Conservation (phyloP, 371 early-diverging fungal species). For the Nematocida minor region DNA sequence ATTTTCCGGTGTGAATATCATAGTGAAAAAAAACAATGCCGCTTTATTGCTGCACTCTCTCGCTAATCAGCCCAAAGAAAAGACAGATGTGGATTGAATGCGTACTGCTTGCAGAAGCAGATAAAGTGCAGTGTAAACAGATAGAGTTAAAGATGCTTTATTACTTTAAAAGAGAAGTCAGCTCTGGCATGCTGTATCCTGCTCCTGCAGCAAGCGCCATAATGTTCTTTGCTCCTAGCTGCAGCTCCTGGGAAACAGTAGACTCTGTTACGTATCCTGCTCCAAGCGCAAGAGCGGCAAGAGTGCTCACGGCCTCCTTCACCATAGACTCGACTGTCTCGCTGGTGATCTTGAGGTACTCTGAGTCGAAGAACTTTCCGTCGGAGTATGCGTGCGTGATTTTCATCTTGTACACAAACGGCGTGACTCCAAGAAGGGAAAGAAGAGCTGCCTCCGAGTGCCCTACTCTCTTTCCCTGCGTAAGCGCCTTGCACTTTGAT, state of each 20-base stretch:
- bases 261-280: slow-evolving; percentile 83
- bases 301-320: slow-evolving; percentile 72
- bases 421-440: slow-evolving; percentile 97
- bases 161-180: background rate
- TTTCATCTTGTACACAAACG: slow-evolving; percentile 97
- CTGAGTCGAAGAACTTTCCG: slow-evolving; percentile 79
- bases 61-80: no score
- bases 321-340: slow-evolving; percentile 73
- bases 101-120: no score
- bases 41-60: background rate
- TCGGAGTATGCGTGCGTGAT: slow-evolving; percentile 84
- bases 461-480: slow-evolving; percentile 84
- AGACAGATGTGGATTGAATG: no score
- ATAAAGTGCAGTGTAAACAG: background rate
- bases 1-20: slow-evolving; percentile 61
- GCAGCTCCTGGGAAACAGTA: slow-evolving; percentile 78
- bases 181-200: slow-evolving; percentile 69
- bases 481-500: slow-evolving; percentile 81
- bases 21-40: slow-evolving; percentile 1
- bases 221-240: slow-evolving; percentile 56
- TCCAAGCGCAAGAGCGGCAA: slow-evolving; percentile 87
- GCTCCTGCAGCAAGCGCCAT: slow-evolving; percentile 73
- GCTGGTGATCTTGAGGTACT: slow-evolving; percentile 84
- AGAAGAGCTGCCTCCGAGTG: slow-evolving; percentile 94
- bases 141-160: background rate